phyloP scores from a whole-genome alignment of 441 rosid genomes.

The Arabidopsis lyrata region DNA sequence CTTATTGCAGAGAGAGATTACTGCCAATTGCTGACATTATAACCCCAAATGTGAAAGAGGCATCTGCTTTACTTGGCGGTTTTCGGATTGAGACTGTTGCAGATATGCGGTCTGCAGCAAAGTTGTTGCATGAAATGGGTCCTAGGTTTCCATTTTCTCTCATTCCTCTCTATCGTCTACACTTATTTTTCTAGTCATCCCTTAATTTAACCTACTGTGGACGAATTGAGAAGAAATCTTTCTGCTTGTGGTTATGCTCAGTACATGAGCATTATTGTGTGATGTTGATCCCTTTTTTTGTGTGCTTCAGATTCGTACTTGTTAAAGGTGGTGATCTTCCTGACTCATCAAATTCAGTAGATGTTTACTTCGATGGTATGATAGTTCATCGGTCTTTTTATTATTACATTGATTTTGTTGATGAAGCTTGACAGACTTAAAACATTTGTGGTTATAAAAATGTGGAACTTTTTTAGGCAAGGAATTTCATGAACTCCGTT shows the following conservation, averaged over 20 bases:
- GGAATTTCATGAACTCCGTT: constrained; percentile 66
- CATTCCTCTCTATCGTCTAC: not conserved
- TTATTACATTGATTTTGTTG: not conserved
- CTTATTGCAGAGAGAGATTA: constrained; percentile 74
- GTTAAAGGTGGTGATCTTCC: constrained; percentile 98
- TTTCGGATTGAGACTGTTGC: constrained; percentile 62
- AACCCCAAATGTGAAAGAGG: constrained; percentile 94
- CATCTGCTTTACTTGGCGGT: constrained; percentile 87
- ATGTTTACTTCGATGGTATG: constrained; percentile 84
- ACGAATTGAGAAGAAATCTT: not conserved
- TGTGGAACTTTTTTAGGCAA: constrained; percentile 56
- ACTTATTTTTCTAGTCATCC: not conserved
- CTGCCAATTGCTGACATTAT: constrained; percentile 84
- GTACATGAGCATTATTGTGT: constrained; percentile 7
- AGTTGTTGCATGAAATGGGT: constrained; percentile 75
- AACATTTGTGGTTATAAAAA: constrained; percentile 6
- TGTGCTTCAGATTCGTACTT: constrained; percentile 76
- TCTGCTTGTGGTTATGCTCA: constrained; percentile 13
- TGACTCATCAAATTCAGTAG: constrained; percentile 80
- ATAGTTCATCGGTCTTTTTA: not conserved
- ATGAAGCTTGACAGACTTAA: not conserved
- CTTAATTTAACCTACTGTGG: not conserved
- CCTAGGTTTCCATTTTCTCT: constrained; percentile 60
- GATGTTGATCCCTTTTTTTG: constrained; percentile 22
- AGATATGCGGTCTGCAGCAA: constrained; percentile 84